These are phyloP conservation scores for Sicyos baderoa DNA, from an alignment of 306 rosid genomes.

Conservation along the genomic window DNA sequence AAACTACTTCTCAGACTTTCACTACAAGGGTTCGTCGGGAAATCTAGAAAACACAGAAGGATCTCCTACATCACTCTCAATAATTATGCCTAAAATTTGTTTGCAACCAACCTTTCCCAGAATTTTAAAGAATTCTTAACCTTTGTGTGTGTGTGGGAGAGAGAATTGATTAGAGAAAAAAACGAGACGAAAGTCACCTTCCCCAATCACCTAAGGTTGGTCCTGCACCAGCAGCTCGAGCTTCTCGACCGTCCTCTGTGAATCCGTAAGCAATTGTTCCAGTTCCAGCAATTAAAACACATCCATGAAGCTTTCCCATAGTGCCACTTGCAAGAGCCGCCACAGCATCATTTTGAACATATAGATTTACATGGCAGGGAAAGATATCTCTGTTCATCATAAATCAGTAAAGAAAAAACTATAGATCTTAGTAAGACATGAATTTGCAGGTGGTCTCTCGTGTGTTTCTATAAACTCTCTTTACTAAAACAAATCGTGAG, in stretches of 20 bases:
- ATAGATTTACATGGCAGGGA: constrained; percentile 61
- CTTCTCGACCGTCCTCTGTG: constrained; percentile 84
- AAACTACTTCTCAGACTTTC: background rate
- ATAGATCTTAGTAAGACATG: background rate
- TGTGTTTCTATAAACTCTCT: background rate
- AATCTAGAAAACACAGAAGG: background rate
- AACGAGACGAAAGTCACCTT: constrained; percentile 40
- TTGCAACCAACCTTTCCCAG: background rate
- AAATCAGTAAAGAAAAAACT: background rate
- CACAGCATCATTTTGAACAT: constrained; percentile 90
- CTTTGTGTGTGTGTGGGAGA: background rate
- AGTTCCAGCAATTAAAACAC: constrained; percentile 90
- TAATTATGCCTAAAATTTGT: background rate
- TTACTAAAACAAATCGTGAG: background rate
- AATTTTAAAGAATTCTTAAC: background rate
- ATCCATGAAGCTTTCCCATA: constrained; percentile 80
- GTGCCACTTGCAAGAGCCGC: constrained; percentile 96
- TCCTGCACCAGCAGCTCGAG: constrained; percentile 93
- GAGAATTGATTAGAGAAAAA: background rate
- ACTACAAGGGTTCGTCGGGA: background rate
- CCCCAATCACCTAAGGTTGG: constrained; percentile 98
- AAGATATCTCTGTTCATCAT: constrained; percentile 58
- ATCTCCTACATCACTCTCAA: constrained; percentile 4
- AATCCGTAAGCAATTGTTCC: constrained; percentile 89
- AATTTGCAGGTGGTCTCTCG: background rate